Conservation (phyloP, 371 early-diverging fungal species). For the Phascolomyces articulosus region DNA sequence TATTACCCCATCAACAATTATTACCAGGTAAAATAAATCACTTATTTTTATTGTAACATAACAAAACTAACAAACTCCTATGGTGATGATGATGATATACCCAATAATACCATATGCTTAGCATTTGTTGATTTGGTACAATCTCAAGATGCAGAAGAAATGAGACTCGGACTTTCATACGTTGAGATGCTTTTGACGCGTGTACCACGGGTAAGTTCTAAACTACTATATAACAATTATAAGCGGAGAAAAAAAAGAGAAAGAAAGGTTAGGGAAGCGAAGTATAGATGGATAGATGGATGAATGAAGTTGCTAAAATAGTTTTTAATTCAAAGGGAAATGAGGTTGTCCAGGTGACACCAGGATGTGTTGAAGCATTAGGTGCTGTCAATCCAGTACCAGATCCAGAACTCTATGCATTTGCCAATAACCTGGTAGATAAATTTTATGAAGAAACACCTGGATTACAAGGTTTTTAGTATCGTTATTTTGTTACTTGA, state of each 20-base stretch:
- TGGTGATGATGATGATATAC: too few species aligned
- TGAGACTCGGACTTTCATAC: constrained; percentile 50
- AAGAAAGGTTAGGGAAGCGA: too few species aligned
- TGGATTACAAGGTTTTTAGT: constrained; percentile 8
- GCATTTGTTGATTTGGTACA: constrained; percentile 52
- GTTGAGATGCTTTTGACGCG: constrained; percentile 45
- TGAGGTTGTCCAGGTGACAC: constrained; percentile 23
- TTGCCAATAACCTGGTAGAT: constrained; percentile 28
- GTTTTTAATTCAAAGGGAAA: constrained; percentile 16
- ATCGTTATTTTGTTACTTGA: too few species aligned
- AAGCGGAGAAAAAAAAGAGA: too few species aligned
- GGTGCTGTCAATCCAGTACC: constrained; percentile 26
- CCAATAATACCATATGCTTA: neutral
- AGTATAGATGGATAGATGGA: too few species aligned
- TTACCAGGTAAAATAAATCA: constrained; percentile 38
- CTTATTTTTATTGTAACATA: too few species aligned
- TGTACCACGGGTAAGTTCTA: constrained; percentile 24
- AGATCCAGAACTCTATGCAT: constrained; percentile 25
- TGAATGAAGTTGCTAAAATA: too few species aligned
- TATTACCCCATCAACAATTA: constrained; percentile 48
- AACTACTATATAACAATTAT: neutral
- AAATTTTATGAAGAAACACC: constrained; percentile 23
- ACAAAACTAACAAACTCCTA: too few species aligned
- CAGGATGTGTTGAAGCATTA: constrained; percentile 19
- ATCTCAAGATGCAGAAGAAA: constrained; percentile 52